phyloP scores from a whole-genome alignment of 2,329 filamentous ascomycete species.

The Stachybotrys chartarum region DNA sequence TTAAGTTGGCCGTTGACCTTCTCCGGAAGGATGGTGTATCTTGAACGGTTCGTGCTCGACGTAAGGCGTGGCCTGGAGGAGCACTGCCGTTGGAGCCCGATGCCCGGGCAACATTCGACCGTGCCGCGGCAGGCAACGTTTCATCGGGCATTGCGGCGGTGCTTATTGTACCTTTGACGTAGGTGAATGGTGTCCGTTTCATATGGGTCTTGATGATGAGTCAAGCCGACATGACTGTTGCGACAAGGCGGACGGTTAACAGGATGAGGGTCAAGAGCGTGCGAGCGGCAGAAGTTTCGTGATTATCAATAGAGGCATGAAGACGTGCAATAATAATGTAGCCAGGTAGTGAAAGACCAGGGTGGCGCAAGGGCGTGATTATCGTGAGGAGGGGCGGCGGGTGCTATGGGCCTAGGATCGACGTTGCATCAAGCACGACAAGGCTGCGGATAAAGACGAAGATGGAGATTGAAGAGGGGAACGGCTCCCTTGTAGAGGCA shows the following conservation, averaged over 20 bases:
- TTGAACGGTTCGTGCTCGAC: slow-evolving; percentile 33
- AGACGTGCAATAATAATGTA: too few relatives aligned
- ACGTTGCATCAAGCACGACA: not conserved
- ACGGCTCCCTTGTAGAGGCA: not conserved
- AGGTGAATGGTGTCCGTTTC: not conserved
- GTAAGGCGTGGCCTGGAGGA: slow-evolving; percentile 26
- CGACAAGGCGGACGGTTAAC: too few relatives aligned
- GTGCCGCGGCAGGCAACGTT: slow-evolving; percentile 4
- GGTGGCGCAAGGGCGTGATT: too few relatives aligned
- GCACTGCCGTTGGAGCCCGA: slow-evolving; percentile 4
- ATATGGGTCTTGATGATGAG: too few relatives aligned
- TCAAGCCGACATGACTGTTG: too few relatives aligned
- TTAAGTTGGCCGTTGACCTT: slow-evolving; percentile 1
- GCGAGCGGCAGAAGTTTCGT: too few relatives aligned
- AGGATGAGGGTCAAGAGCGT: too few relatives aligned
- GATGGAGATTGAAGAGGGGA: not conserved
- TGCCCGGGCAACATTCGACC: slow-evolving; percentile 4
- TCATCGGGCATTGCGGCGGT: slow-evolving; percentile 11
- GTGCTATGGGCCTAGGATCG: not conserved
- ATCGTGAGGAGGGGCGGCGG: too few relatives aligned
- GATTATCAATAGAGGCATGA: too few relatives aligned
- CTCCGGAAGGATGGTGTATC: slow-evolving; percentile 20
- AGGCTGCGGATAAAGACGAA: not conserved
- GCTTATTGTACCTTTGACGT: not conserved
- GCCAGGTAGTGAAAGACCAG: not conserved